These are phyloP conservation scores for Gliomastix tumulicola DNA, from an alignment of 2,329 filamentous ascomycete genomes.

Conservation along the genomic window DNA sequence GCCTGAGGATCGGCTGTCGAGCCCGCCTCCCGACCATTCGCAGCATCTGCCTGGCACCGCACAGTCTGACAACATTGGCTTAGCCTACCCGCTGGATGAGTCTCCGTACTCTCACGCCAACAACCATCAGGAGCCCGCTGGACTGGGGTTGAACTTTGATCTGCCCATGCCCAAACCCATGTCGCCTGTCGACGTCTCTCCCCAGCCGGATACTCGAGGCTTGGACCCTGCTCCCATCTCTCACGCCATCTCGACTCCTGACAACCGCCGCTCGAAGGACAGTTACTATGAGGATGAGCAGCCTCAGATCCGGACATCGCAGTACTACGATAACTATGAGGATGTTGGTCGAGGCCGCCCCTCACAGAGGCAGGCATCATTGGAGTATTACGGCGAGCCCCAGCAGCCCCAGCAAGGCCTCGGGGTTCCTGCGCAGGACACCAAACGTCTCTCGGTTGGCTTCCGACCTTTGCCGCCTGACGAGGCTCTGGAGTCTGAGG, in stretches of 20 bases:
- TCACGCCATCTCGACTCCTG: conserved; percentile 2
- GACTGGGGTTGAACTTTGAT: conserved; percentile 26
- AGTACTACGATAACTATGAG: conserved; percentile 23
- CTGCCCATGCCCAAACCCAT: conserved; percentile 23
- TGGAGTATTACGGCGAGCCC: neutral
- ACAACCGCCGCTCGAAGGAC: conserved; percentile 4
- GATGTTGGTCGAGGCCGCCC: conserved; percentile 26
- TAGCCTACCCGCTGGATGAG: conserved; percentile 12
- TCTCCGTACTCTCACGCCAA: conserved; percentile 17
- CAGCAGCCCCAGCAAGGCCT: conserved; percentile 28
- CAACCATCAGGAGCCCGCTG: conserved; percentile 16
- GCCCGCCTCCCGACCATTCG: conserved; percentile 12
- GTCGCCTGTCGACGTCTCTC: conserved; percentile 13
- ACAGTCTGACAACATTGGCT: conserved; percentile 7
- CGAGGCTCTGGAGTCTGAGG: conserved; percentile 71
- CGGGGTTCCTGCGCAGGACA: conserved; percentile 46
- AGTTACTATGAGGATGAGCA: conserved; percentile 13
- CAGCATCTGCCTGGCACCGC: conserved; percentile 1
- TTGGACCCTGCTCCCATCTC: neutral
- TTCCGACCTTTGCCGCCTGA: conserved; percentile 84
- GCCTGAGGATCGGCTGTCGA: conserved; percentile 11
- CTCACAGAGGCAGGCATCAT: conserved; percentile 15
- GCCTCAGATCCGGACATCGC: conserved; percentile 18
- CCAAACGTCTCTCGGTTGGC: conserved; percentile 58
- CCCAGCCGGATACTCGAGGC: neutral